Conservation (phyloP, 2,329 filamentous ascomycete species). For the Diaporthe aspalathi region DNA sequence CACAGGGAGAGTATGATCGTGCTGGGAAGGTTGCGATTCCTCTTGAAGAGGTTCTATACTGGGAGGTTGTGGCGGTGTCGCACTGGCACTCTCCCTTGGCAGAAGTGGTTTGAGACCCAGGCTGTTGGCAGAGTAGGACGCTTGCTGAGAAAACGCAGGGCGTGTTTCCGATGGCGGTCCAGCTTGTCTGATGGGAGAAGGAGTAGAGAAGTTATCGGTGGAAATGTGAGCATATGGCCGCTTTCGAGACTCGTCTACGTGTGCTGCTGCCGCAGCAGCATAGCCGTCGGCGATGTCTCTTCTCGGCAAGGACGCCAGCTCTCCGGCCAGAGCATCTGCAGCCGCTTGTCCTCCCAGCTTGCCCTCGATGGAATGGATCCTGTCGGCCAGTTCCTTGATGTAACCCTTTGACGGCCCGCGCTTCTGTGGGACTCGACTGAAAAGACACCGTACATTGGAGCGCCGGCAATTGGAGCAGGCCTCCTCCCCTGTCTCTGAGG, state of each 20-base stretch:
- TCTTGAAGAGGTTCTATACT: constrained; percentile 29
- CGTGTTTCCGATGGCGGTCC: constrained; percentile 62
- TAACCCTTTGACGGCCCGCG: constrained; percentile 92
- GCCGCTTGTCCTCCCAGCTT: constrained; percentile 67
- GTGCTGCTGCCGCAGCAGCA: constrained; percentile 56
- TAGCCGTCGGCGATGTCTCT: constrained; percentile 62
- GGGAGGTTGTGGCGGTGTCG: constrained; percentile 16
- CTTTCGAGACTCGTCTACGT: constrained; percentile 55
- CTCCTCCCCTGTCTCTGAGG: constrained; percentile 76
- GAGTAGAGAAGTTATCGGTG: constrained; percentile 54
- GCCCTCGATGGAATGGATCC: constrained; percentile 84
- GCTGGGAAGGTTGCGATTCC: constrained; percentile 11
- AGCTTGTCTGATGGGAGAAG: constrained; percentile 55
- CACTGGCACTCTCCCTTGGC: constrained; percentile 45
- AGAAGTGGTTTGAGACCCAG: constrained; percentile 59
- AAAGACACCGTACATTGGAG: constrained; percentile 81
- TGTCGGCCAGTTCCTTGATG: constrained; percentile 90
- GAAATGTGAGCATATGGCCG: constrained; percentile 63
- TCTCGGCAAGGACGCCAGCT: constrained; percentile 50
- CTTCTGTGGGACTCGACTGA: constrained; percentile 89
- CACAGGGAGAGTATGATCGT: constrained; percentile 45
- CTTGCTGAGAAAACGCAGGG: constrained; percentile 55
- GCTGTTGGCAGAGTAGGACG: constrained; percentile 53
- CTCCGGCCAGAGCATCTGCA: constrained; percentile 56
- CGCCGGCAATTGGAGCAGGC: constrained; percentile 86